Evolutionary conservation across 371 early-diverging fungal genomes (phyloP), one percentile per base, ranked within the genome.

Genomic region (Mortierella sp.): DNA sequence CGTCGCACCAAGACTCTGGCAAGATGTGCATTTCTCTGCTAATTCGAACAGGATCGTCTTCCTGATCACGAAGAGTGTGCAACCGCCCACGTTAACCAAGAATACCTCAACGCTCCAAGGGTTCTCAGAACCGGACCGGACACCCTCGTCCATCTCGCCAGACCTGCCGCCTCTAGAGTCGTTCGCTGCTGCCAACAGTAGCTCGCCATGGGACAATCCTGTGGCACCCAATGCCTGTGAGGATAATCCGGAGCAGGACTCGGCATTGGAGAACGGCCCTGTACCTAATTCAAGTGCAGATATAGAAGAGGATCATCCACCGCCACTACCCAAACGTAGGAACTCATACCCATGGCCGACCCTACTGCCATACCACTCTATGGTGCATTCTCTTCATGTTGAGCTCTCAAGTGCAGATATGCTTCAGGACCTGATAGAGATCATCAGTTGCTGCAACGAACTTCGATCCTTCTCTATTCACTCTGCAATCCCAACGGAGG

Each of bases 331-430:
- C 7, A 57, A 60, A 19, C 56, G 79, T 2, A 51, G 73, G 43
- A 72, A 56, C 64, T 79, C 79, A 7, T 79, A 72, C 52, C 79
- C 79, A 19, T 79, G 79, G 79, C 79, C 79, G 52, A 79, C 79
- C 0, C 62, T 79, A 0, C 46, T 79, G 19, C 79, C 73, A 4
- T 79, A 79, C 43, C 79, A 79, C 29, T 58, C 70, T 19, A 79
- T 79, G 79, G 60, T 79, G 18, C 79, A 66, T 16, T 62, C 62
- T 1, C 70, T 79, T 19, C 43, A 60, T 16, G 70, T 79, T 11
- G 72, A 69, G 4, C 48, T 79, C 37, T 79, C 79, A 21, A 69
- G 57, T n/a, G 51, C 59, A 1, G 70, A 70, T 21, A 72, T 79
- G 79, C 48, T 72, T 12, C 70, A 72, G 25, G 79, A 79, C 56